Evolutionary conservation across 805 yeast species (phyloP).

Genomic region (Cyberlindnera mississippiensis): DNA sequence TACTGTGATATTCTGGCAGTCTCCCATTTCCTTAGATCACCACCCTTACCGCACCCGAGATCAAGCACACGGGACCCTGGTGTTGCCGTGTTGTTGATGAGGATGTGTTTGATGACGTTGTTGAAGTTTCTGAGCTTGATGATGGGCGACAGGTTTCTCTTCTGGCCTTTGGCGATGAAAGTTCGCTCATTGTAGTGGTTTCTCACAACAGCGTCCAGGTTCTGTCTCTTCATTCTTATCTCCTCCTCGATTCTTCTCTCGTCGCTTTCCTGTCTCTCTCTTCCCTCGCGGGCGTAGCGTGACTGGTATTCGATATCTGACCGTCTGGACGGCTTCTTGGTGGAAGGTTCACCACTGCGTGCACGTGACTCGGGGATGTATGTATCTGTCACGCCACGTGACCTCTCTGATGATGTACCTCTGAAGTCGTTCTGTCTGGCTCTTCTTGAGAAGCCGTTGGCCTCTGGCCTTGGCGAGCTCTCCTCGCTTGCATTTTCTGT

Average conservation of each 20-base stretch:
- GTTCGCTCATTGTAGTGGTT: constrained; percentile 86
- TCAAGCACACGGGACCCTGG: constrained; percentile 65
- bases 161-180: constrained; percentile 54
- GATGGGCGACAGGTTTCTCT: constrained; percentile 76
- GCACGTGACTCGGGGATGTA: background rate
- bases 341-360: too few species aligned
- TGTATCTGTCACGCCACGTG: constrained; percentile 9
- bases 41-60: constrained; percentile 97
- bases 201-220: constrained; percentile 62
- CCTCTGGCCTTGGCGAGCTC: constrained; percentile 2
- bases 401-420: background rate
- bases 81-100: constrained; percentile 65
- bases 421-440: background rate
- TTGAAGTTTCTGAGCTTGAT: constrained; percentile 84
- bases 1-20: constrained; percentile 68
- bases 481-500: background rate
- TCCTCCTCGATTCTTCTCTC: constrained; percentile 7
- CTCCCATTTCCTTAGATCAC: constrained; percentile 89
- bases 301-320: constrained; percentile 5
- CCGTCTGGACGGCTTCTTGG: constrained; percentile 20
- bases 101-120: constrained; percentile 84
- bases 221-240: constrained; percentile 16
- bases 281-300: constrained; percentile 2
- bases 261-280: constrained; percentile 5
- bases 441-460: constrained; percentile 12